Conservation (phyloP, 805 yeast genomes). For the Saccharomycopsis sp. region DNA sequence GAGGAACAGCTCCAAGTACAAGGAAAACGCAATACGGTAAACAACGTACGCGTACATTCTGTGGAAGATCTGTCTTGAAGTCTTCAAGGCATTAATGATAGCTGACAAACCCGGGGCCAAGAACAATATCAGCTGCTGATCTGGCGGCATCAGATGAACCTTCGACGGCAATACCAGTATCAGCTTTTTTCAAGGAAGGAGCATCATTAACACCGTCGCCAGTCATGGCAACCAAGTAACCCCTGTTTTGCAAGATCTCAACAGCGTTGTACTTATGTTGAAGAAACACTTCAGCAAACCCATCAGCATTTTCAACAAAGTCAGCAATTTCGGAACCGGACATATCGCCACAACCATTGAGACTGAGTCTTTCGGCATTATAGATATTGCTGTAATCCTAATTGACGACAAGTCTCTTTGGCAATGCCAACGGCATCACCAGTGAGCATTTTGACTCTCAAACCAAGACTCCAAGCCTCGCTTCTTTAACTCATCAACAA, state of each 20-base stretch:
- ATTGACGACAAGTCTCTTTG: constrained; percentile 94
- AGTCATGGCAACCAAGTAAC: constrained; percentile 96
- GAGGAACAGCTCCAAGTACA: no score
- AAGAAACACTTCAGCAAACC: constrained; percentile 98
- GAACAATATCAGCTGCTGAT: constrained; percentile 94
- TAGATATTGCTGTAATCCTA: constrained; percentile 88
- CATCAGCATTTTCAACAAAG: constrained; percentile 95
- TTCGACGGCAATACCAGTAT: constrained; percentile 94
- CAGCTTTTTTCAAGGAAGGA: constrained; percentile 93
- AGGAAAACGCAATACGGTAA: constrained; percentile 89
- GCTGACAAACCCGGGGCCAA: constrained; percentile 92
- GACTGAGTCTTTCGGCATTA: constrained; percentile 93
- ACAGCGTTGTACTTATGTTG: constrained; percentile 94
- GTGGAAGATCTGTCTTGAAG: constrained; percentile 95
- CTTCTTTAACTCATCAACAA: constrained; percentile 91
- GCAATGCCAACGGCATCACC: constrained; percentile 99
- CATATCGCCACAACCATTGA: constrained; percentile 91
- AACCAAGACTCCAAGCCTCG: constrained; percentile 94
- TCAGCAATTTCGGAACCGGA: constrained; percentile 96
- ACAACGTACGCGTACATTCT: constrained; percentile 97
- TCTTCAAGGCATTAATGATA: constrained; percentile 87
- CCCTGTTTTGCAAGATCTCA: constrained; percentile 89
- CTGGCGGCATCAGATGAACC: constrained; percentile 97
- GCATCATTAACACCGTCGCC: constrained; percentile 99
- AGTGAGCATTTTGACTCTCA: constrained; percentile 96